phyloP scores from a whole-genome alignment of 306 rosid species.

The Arachis stenosperma region DNA sequence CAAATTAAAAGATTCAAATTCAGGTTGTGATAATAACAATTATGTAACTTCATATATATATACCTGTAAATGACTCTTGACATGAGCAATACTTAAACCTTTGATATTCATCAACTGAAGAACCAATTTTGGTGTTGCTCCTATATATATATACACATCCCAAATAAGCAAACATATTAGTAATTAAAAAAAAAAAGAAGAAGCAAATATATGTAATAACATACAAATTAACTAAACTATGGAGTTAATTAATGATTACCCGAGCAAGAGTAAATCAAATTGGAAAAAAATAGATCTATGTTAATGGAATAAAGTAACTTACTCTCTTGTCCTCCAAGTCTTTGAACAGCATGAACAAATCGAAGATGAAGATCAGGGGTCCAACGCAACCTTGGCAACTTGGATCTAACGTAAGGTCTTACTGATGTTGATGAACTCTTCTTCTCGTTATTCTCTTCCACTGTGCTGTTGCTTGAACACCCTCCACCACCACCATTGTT shows the following conservation, averaged over 20 bases:
- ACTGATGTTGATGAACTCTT: constrained; percentile 49
- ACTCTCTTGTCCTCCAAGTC: constrained; percentile 98
- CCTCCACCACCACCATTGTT: constrained; percentile 72
- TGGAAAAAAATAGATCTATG: constrained; percentile 20
- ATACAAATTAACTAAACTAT: background rate
- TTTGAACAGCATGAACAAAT: constrained; percentile 83
- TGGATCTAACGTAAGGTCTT: constrained; percentile 94
- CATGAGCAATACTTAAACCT: constrained; percentile 91
- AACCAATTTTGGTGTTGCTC: constrained; percentile 97
- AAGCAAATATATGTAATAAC: background rate
- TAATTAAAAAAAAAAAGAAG: background rate
- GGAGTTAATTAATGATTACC: background rate
- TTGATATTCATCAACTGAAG: constrained; percentile 95
- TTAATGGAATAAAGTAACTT: constrained; percentile 24
- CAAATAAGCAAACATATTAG: background rate
- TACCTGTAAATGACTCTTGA: constrained; percentile 99
- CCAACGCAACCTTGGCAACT: constrained; percentile 90
- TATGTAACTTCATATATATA: background rate
- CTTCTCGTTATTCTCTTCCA: constrained; percentile 74
- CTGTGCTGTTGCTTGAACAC: constrained; percentile 90
- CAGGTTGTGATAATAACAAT: background rate
- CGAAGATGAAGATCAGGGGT: constrained; percentile 93
- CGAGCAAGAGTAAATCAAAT: constrained; percentile 1
- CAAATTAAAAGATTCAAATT: background rate
- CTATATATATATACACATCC: constrained; percentile 41